Evolutionary conservation across 2,329 filamentous ascomycete genomes (phyloP), one percentile per base, ranked within the genome.

Genomic region (Alternaria gaisen): DNA sequence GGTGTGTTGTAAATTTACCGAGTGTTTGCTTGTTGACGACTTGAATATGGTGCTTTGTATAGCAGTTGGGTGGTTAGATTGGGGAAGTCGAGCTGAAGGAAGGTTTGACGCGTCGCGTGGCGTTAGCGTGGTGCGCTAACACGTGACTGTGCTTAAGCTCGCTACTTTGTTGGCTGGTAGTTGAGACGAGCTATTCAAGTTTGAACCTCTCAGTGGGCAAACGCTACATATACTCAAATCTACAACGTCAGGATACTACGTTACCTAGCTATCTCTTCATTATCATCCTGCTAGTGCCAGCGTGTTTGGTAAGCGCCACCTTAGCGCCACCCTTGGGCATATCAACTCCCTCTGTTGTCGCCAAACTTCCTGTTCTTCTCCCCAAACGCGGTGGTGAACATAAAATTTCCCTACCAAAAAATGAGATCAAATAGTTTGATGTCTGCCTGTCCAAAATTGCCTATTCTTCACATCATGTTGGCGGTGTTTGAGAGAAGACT

Each of bases 21-120:
- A 14, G n/a, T 22, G 30, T 5, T 12, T 22, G 12, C 24, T n/a
- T 44, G 26, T 24, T 14, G 16, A 18, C 1, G 18, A 11, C 20
- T 20, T 40, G 54, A 30, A 36, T 11, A 36, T 36, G 14, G 14
- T 51, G 22, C 4, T 32, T 22, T 52, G 24, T 32, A 22, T 32
- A 30, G 24, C 26, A 14, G 42, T 30, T n/a, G n/a, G 20, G 22
- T 42, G 43, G 52, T 46, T 16, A 1, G 56, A 26, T 30, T 41
- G 51, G 32, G 42, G 38, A 38, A 24, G 32, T 50, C 32, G 46
- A 38, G 30, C 24, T 52, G 40, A 10, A 36, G 22, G 53, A 52
- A 34, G 56, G 47, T 46, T 56, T 56, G 57, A 60, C 60, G 57
- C 56, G 60, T 63, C 60, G 60, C 46, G 48, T 52, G 16, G 34